Base-by-base conservation (phyloP, 495 filamentous ascomycete genomes). In the Penicillium parvum region DNA sequence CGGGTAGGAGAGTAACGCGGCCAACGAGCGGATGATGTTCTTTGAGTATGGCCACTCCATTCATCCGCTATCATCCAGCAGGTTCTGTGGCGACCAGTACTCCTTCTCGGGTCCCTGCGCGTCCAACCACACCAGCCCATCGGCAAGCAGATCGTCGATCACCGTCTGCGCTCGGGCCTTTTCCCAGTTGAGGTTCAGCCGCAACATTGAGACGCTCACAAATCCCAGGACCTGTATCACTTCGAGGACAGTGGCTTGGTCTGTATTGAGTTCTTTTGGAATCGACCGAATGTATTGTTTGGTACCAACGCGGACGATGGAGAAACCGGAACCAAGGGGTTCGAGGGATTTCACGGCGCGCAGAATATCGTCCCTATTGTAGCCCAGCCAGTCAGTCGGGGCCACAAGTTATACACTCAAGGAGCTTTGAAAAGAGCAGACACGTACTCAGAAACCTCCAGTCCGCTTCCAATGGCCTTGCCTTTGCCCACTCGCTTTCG, bases 91-190 rank as follows among this genome's bases (percentile, higher is more conserved):
- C 38, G 85, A 90, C 94, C 92, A 99, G 57, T 95, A 99, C 66
- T 97, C 92, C 55, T 82, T 88, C 68, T 97, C 90, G 6, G 75
- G 72, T 12, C 78, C 81, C 64, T 97, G 90, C 35, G 74, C 76
- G 66, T 99, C 92, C 5, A 97, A 78, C 92, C 92, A 99, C 12
- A 97, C 85, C 62, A 99, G 76, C 17, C 86, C 86, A 57, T 95
- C 91, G 5, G 82, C 82, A n/a, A 96, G 63, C 16, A 99, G 63
- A 64, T 99, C 92, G 23, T 95, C 86, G 16, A 97, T 72, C 3
- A 90, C 90, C 0, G 94, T 96, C 57, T 86, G 78, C 14, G 90
- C 86, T 48, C 92, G 76, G 27, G 88, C 84, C 19, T 82, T 71
- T 50, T 89, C 82, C 92, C 92, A 99, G 7, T 71, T 74, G 12